Evolutionary conservation across 768 basidiomycete species (phyloP).

Genomic region (Kwoniella heveanensis): DNA sequence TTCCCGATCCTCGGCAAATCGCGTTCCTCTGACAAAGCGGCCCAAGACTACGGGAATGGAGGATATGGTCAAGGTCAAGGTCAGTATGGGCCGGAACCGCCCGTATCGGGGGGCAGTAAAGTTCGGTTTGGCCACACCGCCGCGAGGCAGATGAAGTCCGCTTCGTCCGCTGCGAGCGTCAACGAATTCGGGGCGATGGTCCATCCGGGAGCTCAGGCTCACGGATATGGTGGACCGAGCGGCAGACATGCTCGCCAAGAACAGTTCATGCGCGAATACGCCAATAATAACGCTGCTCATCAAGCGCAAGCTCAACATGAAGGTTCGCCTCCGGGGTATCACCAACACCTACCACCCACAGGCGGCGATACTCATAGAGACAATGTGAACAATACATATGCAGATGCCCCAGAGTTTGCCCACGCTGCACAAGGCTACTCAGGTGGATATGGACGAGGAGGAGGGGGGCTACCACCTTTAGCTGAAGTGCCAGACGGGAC

Average conservation of each 20-base stretch:
- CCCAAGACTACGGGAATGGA: neutral
- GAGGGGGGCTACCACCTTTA: neutral
- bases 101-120: constrained; percentile 2
- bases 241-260: constrained; percentile 13
- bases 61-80: too few species aligned
- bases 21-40: neutral
- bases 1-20: neutral
- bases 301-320: neutral
- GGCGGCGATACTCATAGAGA: neutral
- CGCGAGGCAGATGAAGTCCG: constrained; percentile 11
- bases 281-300: neutral
- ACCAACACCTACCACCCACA: neutral
- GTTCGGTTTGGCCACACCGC: constrained; percentile 13
- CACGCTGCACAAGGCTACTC: neutral
- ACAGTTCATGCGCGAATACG: constrained; percentile 7
- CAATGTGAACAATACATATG: too few species aligned
- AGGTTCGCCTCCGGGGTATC: neutral
- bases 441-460: neutral
- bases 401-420: too few species aligned
- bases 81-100: neutral
- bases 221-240: constrained; percentile 6
- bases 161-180: neutral
- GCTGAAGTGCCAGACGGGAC: constrained; percentile 6
- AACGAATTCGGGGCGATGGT: constrained; percentile 6
- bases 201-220: neutral